These are phyloP conservation scores for Singerocomus rubriflavus DNA, from an alignment of 1,284 basidiomycete species.

Conservation along the genomic window DNA sequence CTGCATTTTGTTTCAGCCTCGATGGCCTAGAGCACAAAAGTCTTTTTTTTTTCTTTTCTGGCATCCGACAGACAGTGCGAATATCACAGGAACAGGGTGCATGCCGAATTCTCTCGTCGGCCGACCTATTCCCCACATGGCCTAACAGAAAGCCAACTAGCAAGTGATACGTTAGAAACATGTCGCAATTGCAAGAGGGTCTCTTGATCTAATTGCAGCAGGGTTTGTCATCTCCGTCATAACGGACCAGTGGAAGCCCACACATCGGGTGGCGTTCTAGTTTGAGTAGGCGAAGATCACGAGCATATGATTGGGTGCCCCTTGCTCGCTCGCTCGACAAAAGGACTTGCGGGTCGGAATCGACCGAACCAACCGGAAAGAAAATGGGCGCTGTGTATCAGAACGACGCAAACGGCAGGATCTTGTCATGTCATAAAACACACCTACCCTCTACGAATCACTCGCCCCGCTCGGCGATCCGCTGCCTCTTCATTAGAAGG, in stretches of 20 bases:
- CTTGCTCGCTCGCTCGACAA: background rate
- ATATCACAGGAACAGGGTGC: background rate
- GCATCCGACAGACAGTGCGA: background rate
- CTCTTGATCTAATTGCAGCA: background rate
- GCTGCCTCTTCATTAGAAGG: slow-evolving; percentile 7
- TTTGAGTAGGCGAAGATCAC: slow-evolving; percentile 24
- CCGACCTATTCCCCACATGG: background rate
- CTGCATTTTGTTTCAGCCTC: background rate
- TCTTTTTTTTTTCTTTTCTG: background rate
- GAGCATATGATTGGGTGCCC: slow-evolving; percentile 18
- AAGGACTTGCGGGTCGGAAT: slow-evolving; percentile 3
- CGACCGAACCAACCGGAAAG: background rate
- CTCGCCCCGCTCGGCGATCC: slow-evolving; percentile 15
- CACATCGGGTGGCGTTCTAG: slow-evolving; percentile 4
- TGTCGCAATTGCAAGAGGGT: background rate
- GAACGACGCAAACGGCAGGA: background rate
- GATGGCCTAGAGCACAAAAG: no score
- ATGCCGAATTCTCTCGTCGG: background rate
- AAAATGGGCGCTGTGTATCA: background rate
- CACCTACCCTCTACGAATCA: background rate
- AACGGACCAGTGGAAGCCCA: background rate
- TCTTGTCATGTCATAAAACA: background rate
- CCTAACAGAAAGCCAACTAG: background rate
- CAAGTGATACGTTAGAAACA: background rate
- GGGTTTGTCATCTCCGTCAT: slow-evolving; percentile 2